These are phyloP conservation scores for Suillus ampliporus DNA, from an alignment of 768 basidiomycete genomes.

Conservation along the genomic window DNA sequence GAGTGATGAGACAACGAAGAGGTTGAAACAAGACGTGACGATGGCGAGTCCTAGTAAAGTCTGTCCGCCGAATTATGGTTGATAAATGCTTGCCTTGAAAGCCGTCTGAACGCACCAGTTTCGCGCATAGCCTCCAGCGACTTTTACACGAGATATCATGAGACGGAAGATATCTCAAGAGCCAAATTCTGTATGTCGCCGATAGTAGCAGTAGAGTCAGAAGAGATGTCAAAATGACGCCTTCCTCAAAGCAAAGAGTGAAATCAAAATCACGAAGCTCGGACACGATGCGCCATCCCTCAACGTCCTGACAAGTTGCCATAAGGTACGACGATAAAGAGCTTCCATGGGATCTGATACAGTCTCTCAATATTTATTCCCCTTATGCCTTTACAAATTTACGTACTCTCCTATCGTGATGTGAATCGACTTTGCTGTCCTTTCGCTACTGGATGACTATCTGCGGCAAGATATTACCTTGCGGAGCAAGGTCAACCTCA, in stretches of 20 bases:
- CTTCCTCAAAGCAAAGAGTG: constrained; percentile 84
- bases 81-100: background rate
- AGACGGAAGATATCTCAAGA: constrained; percentile 30
- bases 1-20: constrained; percentile 43
- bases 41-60: constrained; percentile 52
- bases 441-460: too few species aligned
- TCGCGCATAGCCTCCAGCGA: constrained; percentile 56
- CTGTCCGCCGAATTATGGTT: constrained; percentile 39
- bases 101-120: constrained; percentile 61
- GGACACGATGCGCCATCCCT: constrained; percentile 76
- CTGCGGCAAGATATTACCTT: too few species aligned
- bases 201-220: constrained; percentile 52
- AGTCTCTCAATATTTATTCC: background rate
- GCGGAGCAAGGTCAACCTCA: too few species aligned
- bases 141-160: constrained; percentile 53
- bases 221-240: constrained; percentile 60
- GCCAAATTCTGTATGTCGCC: constrained; percentile 44
- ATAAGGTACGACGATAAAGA: constrained; percentile 28
- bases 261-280: constrained; percentile 68
- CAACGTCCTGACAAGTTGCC: constrained; percentile 55
- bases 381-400: too few species aligned
- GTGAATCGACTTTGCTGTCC: too few species aligned
- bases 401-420: too few species aligned
- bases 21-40: constrained; percentile 48
- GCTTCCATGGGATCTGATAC: background rate